phyloP scores from a whole-genome alignment of 768 basidiomycete species.

The Gloeostereum incarnatum region DNA sequence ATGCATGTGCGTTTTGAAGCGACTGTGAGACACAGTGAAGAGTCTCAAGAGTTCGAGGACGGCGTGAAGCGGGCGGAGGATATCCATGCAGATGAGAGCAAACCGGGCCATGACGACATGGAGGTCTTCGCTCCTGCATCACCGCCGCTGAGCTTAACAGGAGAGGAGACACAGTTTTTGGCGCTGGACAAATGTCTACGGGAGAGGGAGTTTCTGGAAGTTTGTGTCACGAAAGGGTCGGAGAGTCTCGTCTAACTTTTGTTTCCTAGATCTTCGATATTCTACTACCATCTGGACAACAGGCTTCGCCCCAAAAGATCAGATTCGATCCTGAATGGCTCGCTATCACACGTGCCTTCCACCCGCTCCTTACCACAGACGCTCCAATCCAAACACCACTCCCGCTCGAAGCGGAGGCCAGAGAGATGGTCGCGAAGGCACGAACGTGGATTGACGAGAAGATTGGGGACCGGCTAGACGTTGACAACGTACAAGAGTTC shows the following conservation, averaged over 20 bases:
- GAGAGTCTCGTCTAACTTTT: too few species aligned
- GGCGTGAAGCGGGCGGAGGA: too few species aligned
- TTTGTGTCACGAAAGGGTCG: too few species aligned
- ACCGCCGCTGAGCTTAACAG: conserved; percentile 28
- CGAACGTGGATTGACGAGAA: conserved; percentile 61
- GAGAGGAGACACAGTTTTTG: conserved; percentile 77
- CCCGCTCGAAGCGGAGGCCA: conserved; percentile 46
- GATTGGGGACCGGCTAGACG: too few species aligned
- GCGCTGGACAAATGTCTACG: conserved; percentile 88
- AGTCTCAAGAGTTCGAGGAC: neutral
- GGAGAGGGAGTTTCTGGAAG: conserved; percentile 73
- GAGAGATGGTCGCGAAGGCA: conserved; percentile 49
- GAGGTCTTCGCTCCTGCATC: conserved; percentile 24
- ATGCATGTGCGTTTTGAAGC: conserved; percentile 85
- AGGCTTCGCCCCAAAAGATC: conserved; percentile 26
- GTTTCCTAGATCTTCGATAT: conserved; percentile 10
- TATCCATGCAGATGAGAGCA: conserved; percentile 51
- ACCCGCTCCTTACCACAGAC: conserved; percentile 62
- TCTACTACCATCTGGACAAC: too few species aligned
- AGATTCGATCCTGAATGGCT: conserved; percentile 90
- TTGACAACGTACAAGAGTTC: conserved; percentile 10
- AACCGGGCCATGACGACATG: conserved; percentile 36
- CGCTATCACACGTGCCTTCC: conserved; percentile 82
- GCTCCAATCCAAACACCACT: conserved; percentile 40
- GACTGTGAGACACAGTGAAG: conserved; percentile 32